A percentile compares a stretch with the other conserved stretches of the same genome.
Conservation (phyloP, 208 protist genomes). For the Crithidia fasciculata region DNA sequence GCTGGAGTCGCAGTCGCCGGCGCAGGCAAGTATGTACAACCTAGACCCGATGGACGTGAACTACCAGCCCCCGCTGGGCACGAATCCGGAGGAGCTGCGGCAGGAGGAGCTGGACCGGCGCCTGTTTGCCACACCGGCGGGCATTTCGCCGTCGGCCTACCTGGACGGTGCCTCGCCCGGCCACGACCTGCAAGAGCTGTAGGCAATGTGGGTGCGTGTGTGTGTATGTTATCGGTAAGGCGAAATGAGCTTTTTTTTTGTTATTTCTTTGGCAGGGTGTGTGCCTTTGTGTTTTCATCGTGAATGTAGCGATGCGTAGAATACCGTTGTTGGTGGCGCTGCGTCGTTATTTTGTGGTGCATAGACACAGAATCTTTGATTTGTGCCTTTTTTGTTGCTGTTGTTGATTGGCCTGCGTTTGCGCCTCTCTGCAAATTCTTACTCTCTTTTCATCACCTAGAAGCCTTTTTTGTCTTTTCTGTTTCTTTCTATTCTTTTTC, state of each 20-base stretch:
- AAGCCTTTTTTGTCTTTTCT: conserved; percentile 1
- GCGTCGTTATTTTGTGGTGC: too few relatives aligned
- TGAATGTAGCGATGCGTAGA: too few relatives aligned
- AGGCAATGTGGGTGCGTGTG: neutral
- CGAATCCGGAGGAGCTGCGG: conserved; percentile 69
- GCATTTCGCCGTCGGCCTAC: conserved; percentile 4
- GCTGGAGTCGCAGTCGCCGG: conserved; percentile 14
- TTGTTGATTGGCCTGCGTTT: neutral
- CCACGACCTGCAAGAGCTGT: conserved; percentile 5
- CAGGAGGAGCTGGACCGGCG: conserved; percentile 47
- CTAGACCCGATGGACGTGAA: conserved; percentile 42
- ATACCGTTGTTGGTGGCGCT: too few relatives aligned
- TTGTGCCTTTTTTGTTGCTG: conserved; percentile 9
- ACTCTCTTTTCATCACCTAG: conserved; percentile 5
- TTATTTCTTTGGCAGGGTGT: conserved; percentile 3
- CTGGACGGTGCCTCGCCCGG: conserved; percentile 8
- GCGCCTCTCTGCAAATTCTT: neutral
- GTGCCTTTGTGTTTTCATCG: conserved; percentile 1
- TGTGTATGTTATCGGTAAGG: neutral
- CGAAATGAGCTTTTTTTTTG: neutral
- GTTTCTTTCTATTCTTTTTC: conserved; percentile 6
- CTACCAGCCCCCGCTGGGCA: conserved; percentile 85
- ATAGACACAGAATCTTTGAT: neutral
- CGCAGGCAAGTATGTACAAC: conserved; percentile 27
- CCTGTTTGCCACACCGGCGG: conserved; percentile 13